Conservation (phyloP, 352 stramenopile genomes). For the Peronospora farinosa region DNA sequence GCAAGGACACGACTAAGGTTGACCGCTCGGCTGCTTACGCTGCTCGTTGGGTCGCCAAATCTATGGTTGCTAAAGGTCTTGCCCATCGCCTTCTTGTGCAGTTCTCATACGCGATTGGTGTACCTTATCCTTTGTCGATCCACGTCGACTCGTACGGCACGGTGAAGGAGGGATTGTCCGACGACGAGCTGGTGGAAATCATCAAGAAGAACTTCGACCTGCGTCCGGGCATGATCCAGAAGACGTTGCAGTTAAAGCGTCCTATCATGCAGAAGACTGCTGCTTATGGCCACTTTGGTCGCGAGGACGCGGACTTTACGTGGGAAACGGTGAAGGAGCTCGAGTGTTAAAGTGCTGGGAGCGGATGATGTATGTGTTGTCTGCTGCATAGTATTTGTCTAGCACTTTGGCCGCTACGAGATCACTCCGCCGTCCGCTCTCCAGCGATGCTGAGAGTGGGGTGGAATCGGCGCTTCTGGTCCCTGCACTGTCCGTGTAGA, state of each 20-base stretch:
- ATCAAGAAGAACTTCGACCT: slow-evolving; percentile 99
- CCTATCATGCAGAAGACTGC: slow-evolving; percentile 98
- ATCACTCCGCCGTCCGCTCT: slow-evolving; percentile 30
- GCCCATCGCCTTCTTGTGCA: slow-evolving; percentile 94
- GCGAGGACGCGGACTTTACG: slow-evolving; percentile 97
- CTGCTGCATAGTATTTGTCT: slow-evolving; percentile 38
- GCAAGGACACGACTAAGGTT: slow-evolving; percentile 99
- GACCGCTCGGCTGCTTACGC: slow-evolving; percentile 98
- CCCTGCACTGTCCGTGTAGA: slow-evolving; percentile 3
- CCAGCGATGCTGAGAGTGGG: slow-evolving; percentile 26
- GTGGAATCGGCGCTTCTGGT: slow-evolving; percentile 29
- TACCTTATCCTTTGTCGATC: slow-evolving; percentile 95
- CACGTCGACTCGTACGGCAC: slow-evolving; percentile 98
- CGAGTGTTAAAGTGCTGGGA: slow-evolving; percentile 45
- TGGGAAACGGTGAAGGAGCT: slow-evolving; percentile 97
- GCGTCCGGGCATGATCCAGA: slow-evolving; percentile 95
- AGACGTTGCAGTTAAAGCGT: slow-evolving; percentile 95
- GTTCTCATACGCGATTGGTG: slow-evolving; percentile 98
- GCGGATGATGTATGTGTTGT: slow-evolving; percentile 32
- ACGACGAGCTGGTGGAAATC: slow-evolving; percentile 95
- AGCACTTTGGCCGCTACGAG: slow-evolving; percentile 23
- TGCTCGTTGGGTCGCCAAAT: slow-evolving; percentile 98
- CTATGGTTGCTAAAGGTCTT: slow-evolving; percentile 92
- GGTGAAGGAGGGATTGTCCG: slow-evolving; percentile 90
- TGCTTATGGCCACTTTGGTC: slow-evolving; percentile 99